These are phyloP conservation scores for Fraxinus quadrangulata DNA, from an alignment of 257 asterid species.

Conservation along the genomic window DNA sequence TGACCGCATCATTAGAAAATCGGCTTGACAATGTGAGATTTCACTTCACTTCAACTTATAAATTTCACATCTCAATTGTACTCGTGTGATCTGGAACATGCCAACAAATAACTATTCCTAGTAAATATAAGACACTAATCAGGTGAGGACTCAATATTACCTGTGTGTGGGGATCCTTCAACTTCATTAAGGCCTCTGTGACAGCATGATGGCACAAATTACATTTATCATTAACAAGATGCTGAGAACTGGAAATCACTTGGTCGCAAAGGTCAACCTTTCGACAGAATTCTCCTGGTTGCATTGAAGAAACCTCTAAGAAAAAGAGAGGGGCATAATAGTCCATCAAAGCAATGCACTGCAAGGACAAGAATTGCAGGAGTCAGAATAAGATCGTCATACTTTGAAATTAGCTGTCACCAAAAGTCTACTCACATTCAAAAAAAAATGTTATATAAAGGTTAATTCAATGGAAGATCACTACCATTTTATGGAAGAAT, in stretches of 20 bases:
- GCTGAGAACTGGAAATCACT: constrained; percentile 35
- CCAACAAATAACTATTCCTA: neutral
- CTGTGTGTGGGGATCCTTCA: constrained; percentile 92
- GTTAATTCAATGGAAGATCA: neutral
- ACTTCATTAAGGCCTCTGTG: constrained; percentile 65
- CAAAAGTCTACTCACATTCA: constrained; percentile 8
- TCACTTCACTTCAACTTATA: neutral
- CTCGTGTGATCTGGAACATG: neutral
- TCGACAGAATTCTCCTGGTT: constrained; percentile 62
- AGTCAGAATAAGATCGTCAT: neutral
- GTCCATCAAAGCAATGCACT: constrained; percentile 86
- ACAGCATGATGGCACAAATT: constrained; percentile 68
- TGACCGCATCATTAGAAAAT: neutral
- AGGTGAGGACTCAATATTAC: constrained; percentile 31
- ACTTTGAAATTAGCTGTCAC: constrained; percentile 10
- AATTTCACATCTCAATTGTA: neutral
- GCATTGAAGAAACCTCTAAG: constrained; percentile 55
- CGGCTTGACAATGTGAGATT: neutral
- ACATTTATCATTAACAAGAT: constrained; percentile 57
- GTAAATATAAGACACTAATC: neutral
- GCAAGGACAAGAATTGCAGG: constrained; percentile 26
- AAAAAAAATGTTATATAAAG: neutral
- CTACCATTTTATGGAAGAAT: constrained; percentile 6
- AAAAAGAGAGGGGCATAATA: constrained; percentile 86
- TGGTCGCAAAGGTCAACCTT: constrained; percentile 65